These are phyloP conservation scores for Neurospora sp. DNA, from an alignment of 495 filamentous ascomycete species.

Conservation along the genomic window DNA sequence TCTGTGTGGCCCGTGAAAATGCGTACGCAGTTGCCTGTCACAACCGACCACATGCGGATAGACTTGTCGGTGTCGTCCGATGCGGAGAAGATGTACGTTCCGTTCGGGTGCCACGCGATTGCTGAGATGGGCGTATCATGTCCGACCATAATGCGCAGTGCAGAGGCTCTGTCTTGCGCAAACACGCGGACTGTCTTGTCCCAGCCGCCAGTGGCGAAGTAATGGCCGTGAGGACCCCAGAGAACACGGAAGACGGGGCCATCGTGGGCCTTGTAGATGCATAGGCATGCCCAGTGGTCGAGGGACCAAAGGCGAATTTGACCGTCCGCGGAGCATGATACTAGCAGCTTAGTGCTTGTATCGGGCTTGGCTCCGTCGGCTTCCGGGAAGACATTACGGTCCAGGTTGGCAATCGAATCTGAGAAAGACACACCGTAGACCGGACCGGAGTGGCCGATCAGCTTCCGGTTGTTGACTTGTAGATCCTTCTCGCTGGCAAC, in stretches of 20 bases:
- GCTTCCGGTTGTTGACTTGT: slow-evolving; percentile 54
- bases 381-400: slow-evolving; percentile 30
- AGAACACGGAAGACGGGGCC: slow-evolving; percentile 77
- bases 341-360: slow-evolving; percentile 60
- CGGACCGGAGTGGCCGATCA: slow-evolving; percentile 85
- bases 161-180: slow-evolving; percentile 81
- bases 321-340: slow-evolving; percentile 81
- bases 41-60: slow-evolving; percentile 95
- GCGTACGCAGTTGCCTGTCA: slow-evolving; percentile 71
- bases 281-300: slow-evolving; percentile 78
- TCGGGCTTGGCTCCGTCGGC: slow-evolving; percentile 40
- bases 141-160: slow-evolving; percentile 80
- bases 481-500: slow-evolving; percentile 29
- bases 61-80: slow-evolving; percentile 72
- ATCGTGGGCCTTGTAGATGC: slow-evolving; percentile 86
- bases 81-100: slow-evolving; percentile 82
- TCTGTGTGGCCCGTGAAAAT: slow-evolving; percentile 88
- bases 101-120: slow-evolving; percentile 86
- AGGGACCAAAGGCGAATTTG: slow-evolving; percentile 88
- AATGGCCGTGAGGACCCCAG: slow-evolving; percentile 92
- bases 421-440: slow-evolving; percentile 88
- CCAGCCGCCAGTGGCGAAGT: slow-evolving; percentile 78
- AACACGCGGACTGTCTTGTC: slow-evolving; percentile 88
- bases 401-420: slow-evolving; percentile 52
- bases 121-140: slow-evolving; percentile 83